Base-by-base conservation (phyloP, 768 basidiomycete species). In the Collybiopsis luxurians region DNA sequence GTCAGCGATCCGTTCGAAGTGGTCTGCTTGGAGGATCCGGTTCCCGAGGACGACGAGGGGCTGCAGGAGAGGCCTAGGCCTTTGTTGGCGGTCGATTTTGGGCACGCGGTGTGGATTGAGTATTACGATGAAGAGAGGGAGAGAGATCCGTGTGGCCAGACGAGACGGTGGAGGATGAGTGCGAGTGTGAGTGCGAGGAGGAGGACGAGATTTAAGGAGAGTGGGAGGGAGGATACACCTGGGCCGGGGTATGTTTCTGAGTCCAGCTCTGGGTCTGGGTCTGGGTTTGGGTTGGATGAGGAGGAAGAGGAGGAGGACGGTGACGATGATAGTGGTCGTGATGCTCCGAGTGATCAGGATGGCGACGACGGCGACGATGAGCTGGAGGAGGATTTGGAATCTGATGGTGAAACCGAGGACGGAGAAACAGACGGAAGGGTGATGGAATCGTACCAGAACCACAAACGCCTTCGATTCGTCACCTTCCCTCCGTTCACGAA, bases 21-120 rank as follows among this genome's bases (percentile, higher is more conserved):
- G 21, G 85, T 86, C 15, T 84, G 85, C 58, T 82, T 87, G 19
- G 70, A 78, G 49, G 87, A 87, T 55, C 59, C 57, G 3, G n/a
- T 55, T 58, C 71, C 15, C 79, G 78, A 9, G 73, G 74, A 15
- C 26, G 76, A 71, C 1, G 76, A 71, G 1, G 67, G 64, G 2
- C 59, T 64, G 55, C 56, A 57, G 26, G 83, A 82, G 28, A 75
- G 84, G 3, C 84, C 84, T 19, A 76, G 87, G 2, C 87, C 87
- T 23, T 76, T 90, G 13, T 83, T 90, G n/a, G 88, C 88, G 0
- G 87, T 94, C 6, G 85, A 95, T 66, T 95, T 95, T 72, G 90
- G 90, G 40, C 91, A 93, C 63, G 89, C 92, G 17, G 87, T 91
- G 34, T 89, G 91, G 82, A 83, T 95, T 46, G 87, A 90, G 64